Conservation (phyloP, 805 yeast genomes). For the Kodamaea fukazawae region DNA sequence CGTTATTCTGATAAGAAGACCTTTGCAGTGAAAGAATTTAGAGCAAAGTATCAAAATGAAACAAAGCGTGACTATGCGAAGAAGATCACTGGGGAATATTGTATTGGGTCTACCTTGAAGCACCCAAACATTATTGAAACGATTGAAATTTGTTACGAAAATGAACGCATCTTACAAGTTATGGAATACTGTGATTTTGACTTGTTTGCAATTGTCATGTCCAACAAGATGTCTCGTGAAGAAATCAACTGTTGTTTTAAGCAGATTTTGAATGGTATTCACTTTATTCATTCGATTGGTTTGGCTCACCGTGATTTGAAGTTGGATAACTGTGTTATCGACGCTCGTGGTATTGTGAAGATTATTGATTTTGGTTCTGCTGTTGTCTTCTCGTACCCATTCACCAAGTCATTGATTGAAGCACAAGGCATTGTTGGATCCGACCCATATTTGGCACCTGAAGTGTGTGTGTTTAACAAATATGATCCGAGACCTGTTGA, state of each 20-base stretch:
- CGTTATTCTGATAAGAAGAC: conserved; percentile 64
- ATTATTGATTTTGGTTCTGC: conserved; percentile 93
- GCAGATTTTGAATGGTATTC: conserved; percentile 77
- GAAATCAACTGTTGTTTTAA: conserved; percentile 89
- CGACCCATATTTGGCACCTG: conserved; percentile 91
- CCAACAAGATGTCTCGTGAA: conserved; percentile 75
- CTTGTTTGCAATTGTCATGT: conserved; percentile 91
- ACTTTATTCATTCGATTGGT: conserved; percentile 80
- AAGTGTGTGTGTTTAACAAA: conserved; percentile 75
- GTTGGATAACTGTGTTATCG: conserved; percentile 88
- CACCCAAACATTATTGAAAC: conserved; percentile 91
- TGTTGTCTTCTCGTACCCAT: conserved; percentile 87
- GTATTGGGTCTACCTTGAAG: conserved; percentile 86
- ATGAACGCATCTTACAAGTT: conserved; percentile 81
- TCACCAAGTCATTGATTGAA: conserved; percentile 65
- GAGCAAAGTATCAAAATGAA: conserved; percentile 72
- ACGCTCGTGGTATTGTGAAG: conserved; percentile 78
- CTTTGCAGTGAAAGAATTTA: conserved; percentile 91
- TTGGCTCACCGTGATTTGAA: conserved; percentile 90
- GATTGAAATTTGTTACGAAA: conserved; percentile 85
- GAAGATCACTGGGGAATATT: conserved; percentile 90
- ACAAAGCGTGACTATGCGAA: conserved; percentile 82
- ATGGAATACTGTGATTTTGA: conserved; percentile 96
- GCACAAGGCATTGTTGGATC: conserved; percentile 85
- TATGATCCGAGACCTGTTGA: conserved; percentile 94